phyloP scores from a whole-genome alignment of 2,329 filamentous ascomycete species.

The Beauveria australis region DNA sequence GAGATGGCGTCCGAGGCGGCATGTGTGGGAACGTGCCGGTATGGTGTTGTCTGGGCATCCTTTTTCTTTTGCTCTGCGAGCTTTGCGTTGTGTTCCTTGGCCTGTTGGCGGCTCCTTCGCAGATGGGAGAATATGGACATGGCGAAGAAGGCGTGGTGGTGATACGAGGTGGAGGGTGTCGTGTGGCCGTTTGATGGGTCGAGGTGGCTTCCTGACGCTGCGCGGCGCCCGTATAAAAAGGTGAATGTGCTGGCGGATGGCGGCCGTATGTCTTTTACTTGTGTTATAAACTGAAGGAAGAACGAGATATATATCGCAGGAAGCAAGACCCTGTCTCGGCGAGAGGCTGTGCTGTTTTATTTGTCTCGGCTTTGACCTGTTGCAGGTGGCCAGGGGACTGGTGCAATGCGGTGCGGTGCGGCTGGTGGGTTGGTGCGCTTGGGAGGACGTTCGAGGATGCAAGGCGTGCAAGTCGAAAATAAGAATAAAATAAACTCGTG shows the following conservation, averaged over 20 bases:
- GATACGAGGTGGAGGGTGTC: not conserved
- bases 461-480: not conserved
- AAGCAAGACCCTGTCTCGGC: not conserved
- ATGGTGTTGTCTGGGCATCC: slow-evolving; percentile 34
- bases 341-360: not conserved
- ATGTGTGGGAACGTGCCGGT: slow-evolving; percentile 54
- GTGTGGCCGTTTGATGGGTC: not conserved
- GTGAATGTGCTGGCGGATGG: not conserved
- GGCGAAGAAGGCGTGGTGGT: slow-evolving; percentile 6
- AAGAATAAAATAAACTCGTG: not conserved
- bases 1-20: slow-evolving; percentile 50
- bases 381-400: slow-evolving; percentile 2
- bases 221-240: not conserved
- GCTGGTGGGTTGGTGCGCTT: not conserved
- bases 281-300: not conserved
- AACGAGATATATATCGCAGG: not conserved
- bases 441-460: too few species aligned
- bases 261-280: not conserved
- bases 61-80: slow-evolving; percentile 38
- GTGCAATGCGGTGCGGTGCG: not conserved
- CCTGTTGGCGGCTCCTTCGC: slow-evolving; percentile 43
- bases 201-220: slow-evolving; percentile 2
- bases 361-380: not conserved
- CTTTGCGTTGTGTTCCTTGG: slow-evolving; percentile 45
- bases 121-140: slow-evolving; percentile 54